phyloP scores from a whole-genome alignment of 2,329 filamentous ascomycete genomes.

The Paraphaeosphaeria minitans region DNA sequence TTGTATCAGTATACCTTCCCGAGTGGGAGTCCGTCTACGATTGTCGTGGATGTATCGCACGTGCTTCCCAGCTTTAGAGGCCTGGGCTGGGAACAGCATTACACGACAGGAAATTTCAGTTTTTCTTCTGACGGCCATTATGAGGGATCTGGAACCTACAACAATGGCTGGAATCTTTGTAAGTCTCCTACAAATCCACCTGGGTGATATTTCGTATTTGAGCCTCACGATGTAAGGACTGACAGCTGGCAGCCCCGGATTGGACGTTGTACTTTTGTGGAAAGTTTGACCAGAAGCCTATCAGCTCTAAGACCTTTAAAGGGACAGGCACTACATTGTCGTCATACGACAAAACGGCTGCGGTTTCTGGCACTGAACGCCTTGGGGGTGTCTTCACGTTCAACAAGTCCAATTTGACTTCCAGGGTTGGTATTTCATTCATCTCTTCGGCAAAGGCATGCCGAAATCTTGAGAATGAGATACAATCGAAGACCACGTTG shows the following conservation, averaged over 20 bases:
- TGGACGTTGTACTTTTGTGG: slow-evolving; percentile 71
- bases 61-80: slow-evolving; percentile 65
- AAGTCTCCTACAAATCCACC: slow-evolving; percentile 8
- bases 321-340: slow-evolving; percentile 27
- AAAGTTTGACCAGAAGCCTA: slow-evolving; percentile 56
- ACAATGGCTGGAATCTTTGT: slow-evolving; percentile 68
- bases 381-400: slow-evolving; percentile 62
- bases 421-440: slow-evolving; percentile 70
- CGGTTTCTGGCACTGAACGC: slow-evolving; percentile 31
- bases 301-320: slow-evolving; percentile 36
- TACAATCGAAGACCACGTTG: slow-evolving; percentile 54
- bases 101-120: slow-evolving; percentile 63
- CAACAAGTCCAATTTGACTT: slow-evolving; percentile 52
- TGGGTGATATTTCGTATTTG: not conserved
- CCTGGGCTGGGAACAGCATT: slow-evolving; percentile 65
- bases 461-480: slow-evolving; percentile 61
- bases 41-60: slow-evolving; percentile 70
- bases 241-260: slow-evolving; percentile 51
- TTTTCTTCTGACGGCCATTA: slow-evolving; percentile 61
- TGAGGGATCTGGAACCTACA: slow-evolving; percentile 65
- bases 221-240: not conserved
- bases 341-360: slow-evolving; percentile 28
- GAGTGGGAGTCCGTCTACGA: slow-evolving; percentile 42
- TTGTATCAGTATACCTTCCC: slow-evolving; percentile 66
- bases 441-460: slow-evolving; percentile 68